Conservation (phyloP, 2,329 filamentous ascomycete species). For the Penicillium sp. region DNA sequence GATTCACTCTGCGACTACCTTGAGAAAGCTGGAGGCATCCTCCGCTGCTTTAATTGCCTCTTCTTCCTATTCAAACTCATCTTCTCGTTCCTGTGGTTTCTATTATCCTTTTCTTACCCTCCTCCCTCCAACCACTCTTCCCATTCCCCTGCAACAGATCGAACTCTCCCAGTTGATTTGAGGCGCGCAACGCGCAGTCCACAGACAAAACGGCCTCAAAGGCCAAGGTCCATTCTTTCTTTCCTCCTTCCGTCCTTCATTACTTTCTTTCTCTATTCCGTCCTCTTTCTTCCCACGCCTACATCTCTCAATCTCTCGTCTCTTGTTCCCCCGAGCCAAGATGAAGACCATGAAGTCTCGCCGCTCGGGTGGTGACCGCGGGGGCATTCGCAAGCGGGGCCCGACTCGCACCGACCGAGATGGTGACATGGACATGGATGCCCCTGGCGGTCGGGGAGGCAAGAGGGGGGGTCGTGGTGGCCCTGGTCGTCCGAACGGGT, state of each 20-base stretch:
- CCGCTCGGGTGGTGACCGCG: slow-evolving; percentile 44
- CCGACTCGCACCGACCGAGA: slow-evolving; percentile 58
- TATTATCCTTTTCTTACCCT: background rate
- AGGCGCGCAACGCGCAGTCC: slow-evolving; percentile 36
- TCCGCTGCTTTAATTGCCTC: slow-evolving; percentile 19
- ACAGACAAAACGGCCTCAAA: slow-evolving; percentile 7
- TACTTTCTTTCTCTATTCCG: background rate
- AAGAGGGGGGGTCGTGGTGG: slow-evolving; percentile 42
- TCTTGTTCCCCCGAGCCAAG: slow-evolving; percentile 19
- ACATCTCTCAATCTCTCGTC: background rate
- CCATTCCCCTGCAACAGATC: slow-evolving; percentile 25
- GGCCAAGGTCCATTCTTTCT: background rate
- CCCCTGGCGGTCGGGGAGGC: slow-evolving; percentile 42
- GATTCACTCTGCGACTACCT: slow-evolving; percentile 12
- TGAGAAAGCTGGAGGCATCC: slow-evolving; percentile 9
- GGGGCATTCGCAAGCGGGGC: slow-evolving; percentile 57
- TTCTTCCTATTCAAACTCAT: slow-evolving; percentile 1
- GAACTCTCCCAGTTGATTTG: slow-evolving; percentile 20
- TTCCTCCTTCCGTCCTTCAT: background rate
- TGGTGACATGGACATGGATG: slow-evolving; percentile 65
- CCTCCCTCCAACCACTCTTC: slow-evolving; percentile 1
- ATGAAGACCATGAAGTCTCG: slow-evolving; percentile 41
- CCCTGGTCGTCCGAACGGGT: slow-evolving; percentile 27
- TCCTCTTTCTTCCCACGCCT: background rate
- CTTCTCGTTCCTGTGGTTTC: background rate